Conservation (phyloP, 2,329 filamentous ascomycete genomes). For the Penicillium expansum region DNA sequence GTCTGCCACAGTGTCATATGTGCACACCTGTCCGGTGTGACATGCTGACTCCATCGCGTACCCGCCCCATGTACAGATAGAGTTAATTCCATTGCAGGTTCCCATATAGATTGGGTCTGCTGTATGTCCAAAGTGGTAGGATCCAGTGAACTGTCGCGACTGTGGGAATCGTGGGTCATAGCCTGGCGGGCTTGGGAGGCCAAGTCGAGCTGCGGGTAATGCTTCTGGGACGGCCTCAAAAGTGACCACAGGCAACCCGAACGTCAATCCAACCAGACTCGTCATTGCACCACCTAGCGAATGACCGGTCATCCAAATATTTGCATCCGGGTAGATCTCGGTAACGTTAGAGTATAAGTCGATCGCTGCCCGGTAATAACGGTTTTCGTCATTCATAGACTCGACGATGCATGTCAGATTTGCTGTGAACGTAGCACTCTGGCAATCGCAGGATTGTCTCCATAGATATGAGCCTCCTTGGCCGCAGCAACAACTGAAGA, state of each 20-base stretch:
- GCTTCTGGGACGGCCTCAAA: constrained; percentile 94
- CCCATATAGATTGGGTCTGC: constrained; percentile 95
- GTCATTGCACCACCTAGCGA: constrained; percentile 87
- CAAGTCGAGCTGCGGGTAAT: constrained; percentile 77
- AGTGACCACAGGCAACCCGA: constrained; percentile 84
- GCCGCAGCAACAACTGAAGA: constrained; percentile 96
- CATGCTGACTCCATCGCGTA: constrained; percentile 94
- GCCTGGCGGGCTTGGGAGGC: constrained; percentile 80
- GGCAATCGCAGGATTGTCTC: constrained; percentile 91
- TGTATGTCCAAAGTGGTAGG: constrained; percentile 91
- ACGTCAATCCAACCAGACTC: constrained; percentile 85
- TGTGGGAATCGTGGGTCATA: constrained; percentile 70
- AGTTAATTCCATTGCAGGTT: constrained; percentile 84
- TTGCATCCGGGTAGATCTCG: constrained; percentile 76
- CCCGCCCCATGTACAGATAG: constrained; percentile 83
- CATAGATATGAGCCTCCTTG: constrained; percentile 89
- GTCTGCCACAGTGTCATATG: constrained; percentile 88
- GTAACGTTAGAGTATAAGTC: constrained; percentile 93
- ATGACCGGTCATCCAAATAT: constrained; percentile 88
- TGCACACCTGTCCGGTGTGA: constrained; percentile 81
- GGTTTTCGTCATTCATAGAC: constrained; percentile 75
- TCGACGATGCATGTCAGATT: constrained; percentile 84
- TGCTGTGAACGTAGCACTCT: constrained; percentile 80
- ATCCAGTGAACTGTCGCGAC: constrained; percentile 67
- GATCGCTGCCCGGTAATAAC: constrained; percentile 85